Conservation (phyloP, 257 asterid genomes). For the Primulina eburnea region DNA sequence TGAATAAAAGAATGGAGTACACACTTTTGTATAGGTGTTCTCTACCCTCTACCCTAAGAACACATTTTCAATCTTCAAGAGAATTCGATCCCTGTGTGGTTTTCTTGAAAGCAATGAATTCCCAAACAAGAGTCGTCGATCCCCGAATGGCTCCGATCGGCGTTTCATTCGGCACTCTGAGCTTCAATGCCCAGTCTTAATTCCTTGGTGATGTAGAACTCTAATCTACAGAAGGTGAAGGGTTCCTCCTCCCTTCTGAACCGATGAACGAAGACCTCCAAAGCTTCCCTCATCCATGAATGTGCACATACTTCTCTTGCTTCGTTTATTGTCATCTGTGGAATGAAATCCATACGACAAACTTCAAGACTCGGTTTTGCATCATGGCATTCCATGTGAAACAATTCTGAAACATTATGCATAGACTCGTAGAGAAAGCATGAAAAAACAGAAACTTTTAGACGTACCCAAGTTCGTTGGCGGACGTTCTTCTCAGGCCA, state of each 20-base stretch:
- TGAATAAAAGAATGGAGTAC: background rate
- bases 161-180: background rate
- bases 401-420: too few species aligned
- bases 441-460: background rate
- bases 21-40: background rate
- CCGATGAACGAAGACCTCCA: slow-evolving; percentile 51
- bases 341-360: background rate
- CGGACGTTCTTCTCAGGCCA: slow-evolving; percentile 94
- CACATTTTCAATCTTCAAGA: background rate
- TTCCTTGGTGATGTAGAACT: background rate
- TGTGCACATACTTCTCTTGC: slow-evolving; percentile 67
- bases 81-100: too few species aligned
- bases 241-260: slow-evolving; percentile 36
- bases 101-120: too few species aligned
- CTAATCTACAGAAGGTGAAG: slow-evolving; percentile 4
- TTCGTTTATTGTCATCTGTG: slow-evolving; percentile 68
- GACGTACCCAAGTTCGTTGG: slow-evolving; percentile 71
- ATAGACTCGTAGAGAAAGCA: too few species aligned
- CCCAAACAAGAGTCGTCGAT: background rate
- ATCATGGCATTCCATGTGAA: too few species aligned
- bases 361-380: too few species aligned
- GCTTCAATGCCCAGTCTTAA: background rate
- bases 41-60: background rate
- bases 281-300: slow-evolving; percentile 90
- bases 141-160: background rate